Evolutionary conservation across 176 grass and related monocot species (phyloP).

Genomic region (Aegilops speltoides): DNA sequence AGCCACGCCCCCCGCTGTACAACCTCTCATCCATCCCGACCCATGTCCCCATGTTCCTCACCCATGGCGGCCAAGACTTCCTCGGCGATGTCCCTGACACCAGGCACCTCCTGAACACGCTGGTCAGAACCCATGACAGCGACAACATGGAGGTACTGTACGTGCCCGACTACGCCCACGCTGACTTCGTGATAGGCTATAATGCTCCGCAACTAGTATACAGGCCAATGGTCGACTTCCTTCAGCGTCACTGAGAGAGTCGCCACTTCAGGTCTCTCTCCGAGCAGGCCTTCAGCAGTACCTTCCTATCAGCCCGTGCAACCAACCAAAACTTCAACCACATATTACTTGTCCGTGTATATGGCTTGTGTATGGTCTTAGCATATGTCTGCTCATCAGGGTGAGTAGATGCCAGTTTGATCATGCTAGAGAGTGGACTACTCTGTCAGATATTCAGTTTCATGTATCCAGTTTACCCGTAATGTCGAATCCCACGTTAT

Average conservation of each 20-base stretch:
- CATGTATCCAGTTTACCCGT: neutral
- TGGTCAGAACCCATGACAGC: conserved; percentile 23
- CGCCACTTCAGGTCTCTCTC: neutral
- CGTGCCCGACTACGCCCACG: conserved; percentile 38
- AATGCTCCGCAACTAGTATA: conserved; percentile 38
- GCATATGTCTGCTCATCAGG: neutral
- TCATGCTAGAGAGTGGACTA: neutral
- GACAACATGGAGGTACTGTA: conserved; percentile 33
- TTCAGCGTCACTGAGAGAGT: conserved; percentile 32
- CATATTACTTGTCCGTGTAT: neutral
- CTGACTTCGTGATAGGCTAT: conserved; percentile 38
- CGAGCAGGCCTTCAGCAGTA: neutral
- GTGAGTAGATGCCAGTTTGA: neutral
- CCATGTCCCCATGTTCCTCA: conserved; percentile 42
- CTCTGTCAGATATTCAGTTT: neutral
- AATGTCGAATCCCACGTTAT: neutral
- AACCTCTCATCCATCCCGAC: conserved; percentile 33
- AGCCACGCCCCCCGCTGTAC: conserved; percentile 26
- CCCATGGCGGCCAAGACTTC: conserved; percentile 47
- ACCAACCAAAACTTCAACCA: neutral
- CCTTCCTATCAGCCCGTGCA: neutral
- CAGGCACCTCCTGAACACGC: conserved; percentile 32
- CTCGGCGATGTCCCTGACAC: conserved; percentile 37
- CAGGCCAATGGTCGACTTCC: conserved; percentile 41
- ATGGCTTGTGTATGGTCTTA: neutral